Evolutionary conservation across 176 grass and related monocot genomes (phyloP).

Genomic region (Hordeum marinum): DNA sequence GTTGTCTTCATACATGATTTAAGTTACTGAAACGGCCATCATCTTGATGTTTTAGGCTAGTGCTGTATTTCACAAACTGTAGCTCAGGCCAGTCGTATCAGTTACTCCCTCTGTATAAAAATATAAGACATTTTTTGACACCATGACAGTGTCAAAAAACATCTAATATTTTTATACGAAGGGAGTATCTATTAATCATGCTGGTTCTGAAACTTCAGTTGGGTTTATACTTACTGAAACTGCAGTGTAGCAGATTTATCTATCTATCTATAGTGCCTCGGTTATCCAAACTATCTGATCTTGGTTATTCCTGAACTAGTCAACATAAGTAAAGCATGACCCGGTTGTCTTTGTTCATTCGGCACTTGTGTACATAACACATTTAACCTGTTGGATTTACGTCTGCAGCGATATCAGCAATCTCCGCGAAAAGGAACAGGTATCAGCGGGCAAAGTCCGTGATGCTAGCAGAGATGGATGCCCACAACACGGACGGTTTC

Average conservation of each 20-base stretch:
- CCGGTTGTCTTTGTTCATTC: not conserved
- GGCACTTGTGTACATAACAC: not conserved
- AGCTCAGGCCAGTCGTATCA: not conserved
- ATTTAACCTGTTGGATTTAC: not conserved
- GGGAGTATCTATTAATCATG: not conserved
- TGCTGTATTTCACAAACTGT: not conserved
- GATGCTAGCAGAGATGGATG: slow-evolving; percentile 95
- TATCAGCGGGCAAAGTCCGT: slow-evolving; percentile 92
- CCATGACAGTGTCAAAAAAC: too few relatives aligned
- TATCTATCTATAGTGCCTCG: not conserved
- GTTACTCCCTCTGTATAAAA: not conserved
- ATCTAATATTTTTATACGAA: too few relatives aligned
- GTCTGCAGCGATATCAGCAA: slow-evolving; percentile 54
- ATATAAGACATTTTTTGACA: too few relatives aligned
- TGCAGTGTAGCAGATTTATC: not conserved
- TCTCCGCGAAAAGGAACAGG: slow-evolving; percentile 92
- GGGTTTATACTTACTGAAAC: not conserved
- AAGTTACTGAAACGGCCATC: not conserved
- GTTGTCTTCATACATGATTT: not conserved
- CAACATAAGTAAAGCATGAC: not conserved
- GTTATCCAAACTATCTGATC: not conserved
- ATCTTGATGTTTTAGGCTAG: not conserved
- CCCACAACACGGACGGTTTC: slow-evolving; percentile 54
- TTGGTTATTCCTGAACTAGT: not conserved
- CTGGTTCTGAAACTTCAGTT: not conserved